Evolutionary conservation across 805 yeast genomes (phyloP).

Genomic region (Saccharomycodes ludwigii): DNA sequence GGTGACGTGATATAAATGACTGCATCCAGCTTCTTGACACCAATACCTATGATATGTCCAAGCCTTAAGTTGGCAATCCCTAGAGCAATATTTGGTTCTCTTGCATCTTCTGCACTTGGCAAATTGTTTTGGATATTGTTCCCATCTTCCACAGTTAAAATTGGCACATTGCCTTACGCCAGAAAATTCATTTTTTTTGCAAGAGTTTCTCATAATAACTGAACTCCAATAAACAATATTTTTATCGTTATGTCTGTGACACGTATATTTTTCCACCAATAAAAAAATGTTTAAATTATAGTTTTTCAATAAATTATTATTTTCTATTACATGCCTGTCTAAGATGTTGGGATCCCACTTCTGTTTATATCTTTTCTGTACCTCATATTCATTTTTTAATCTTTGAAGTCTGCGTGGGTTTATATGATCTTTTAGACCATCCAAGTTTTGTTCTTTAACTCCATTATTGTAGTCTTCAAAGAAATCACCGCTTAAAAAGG

Average conservation of each 20-base stretch:
- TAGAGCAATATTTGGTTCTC: slow-evolving; percentile 87
- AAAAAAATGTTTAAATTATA: slow-evolving; percentile 66
- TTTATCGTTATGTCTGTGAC: slow-evolving; percentile 45
- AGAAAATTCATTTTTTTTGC: slow-evolving; percentile 74
- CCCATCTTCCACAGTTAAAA: slow-evolving; percentile 92
- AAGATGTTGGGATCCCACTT: slow-evolving; percentile 3
- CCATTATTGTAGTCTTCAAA: too few relatives aligned
- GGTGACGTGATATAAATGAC: too few relatives aligned
- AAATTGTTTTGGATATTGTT: slow-evolving; percentile 76
- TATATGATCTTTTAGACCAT: too few relatives aligned
- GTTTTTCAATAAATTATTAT: too few relatives aligned
- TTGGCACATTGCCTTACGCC: slow-evolving; percentile 94
- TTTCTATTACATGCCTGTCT: slow-evolving; percentile 17
- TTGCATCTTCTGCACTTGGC: slow-evolving; percentile 92
- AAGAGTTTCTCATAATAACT: slow-evolving; percentile 93
- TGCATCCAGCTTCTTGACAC: slow-evolving; percentile 51
- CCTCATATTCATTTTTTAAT: too few relatives aligned
- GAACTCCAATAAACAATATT: slow-evolving; percentile 96
- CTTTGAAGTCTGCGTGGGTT: too few relatives aligned
- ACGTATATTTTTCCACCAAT: slow-evolving; percentile 82
- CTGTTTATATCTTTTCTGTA: too few relatives aligned
- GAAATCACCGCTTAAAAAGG: too few relatives aligned
- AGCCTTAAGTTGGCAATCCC: slow-evolving; percentile 82
- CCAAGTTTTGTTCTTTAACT: too few relatives aligned
- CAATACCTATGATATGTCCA: slow-evolving; percentile 92